Base-by-base conservation (phyloP, 116 monocot species). In the Cymodocea nodosa region DNA sequence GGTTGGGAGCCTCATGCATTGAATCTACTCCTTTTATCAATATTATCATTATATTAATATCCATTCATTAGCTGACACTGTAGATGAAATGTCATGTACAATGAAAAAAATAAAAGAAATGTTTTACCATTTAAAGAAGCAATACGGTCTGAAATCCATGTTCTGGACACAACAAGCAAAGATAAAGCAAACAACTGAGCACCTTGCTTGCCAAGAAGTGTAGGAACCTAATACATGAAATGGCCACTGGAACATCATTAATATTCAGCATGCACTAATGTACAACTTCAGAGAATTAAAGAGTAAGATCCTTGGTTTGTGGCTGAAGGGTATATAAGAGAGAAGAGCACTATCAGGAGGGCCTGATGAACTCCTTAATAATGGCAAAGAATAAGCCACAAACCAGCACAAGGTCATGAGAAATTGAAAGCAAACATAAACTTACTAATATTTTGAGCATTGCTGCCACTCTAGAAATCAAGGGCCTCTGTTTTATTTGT, bases 101-200 rank as follows among this genome's bases (percentile, higher is more conserved):
- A 3, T 30, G 8, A 39, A 60, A 69, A 20, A 2, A 69, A 22
- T 13, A 50, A 63, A 39, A 37, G 20, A 65, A 65, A 20, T 65
- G 24, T 23, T 15, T 8, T 80, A 95, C 98, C 98, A 86, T 99
- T 99, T 68, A 99, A 76, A 50, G 92, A 89, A 69, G 98, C 92
- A 70, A 99, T 99, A 25, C 98, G 85, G 68, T 99, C 98, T 22
- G 98, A 89, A 64, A 99, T 99, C 86, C 79, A 89, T 49, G 98
- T 99, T 57, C 98, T 84, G 22, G 98, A 92, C 51, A 99, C 69
- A 67, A 99, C 98, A 68, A 99, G 89, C 22, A 89, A 74, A 72
- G 86, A 78, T 77, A 99, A 86, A 37, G 92, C 89, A 75, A 92
- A 75, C 52, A 99, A 74, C 52, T 89, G 82, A 57, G 86, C 92